Conservation (phyloP, 352 stramenopile genomes). For the Phytophthora boehmeriae region DNA sequence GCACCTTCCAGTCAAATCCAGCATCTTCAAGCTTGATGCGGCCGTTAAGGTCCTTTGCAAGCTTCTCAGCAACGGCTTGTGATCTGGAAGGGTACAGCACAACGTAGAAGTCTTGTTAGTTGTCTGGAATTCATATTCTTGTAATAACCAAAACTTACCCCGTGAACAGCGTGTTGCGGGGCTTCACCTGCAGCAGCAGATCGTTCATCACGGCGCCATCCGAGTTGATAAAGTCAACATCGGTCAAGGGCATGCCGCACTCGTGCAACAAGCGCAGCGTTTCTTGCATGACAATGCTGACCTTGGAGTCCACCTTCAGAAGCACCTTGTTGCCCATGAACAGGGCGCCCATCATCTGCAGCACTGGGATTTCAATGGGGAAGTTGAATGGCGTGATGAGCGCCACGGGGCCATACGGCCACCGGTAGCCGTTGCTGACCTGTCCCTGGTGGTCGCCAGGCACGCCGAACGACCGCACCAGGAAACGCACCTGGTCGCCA, state of each 20-base stretch:
- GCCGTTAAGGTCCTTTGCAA: constrained; percentile 91
- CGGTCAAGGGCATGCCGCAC: constrained; percentile 94
- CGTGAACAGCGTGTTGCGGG: constrained; percentile 98
- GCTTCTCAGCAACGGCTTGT: constrained; percentile 92
- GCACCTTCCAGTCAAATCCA: constrained; percentile 98
- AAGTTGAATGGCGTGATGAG: constrained; percentile 99
- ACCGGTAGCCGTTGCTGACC: constrained; percentile 94
- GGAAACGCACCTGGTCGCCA: constrained; percentile 96
- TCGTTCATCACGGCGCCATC: constrained; percentile 94
- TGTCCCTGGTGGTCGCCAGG: constrained; percentile 97
- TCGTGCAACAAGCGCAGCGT: constrained; percentile 94
- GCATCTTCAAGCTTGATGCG: constrained; percentile 97
- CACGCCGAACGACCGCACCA: constrained; percentile 95
- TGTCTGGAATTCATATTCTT: neutral
- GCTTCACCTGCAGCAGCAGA: constrained; percentile 93
- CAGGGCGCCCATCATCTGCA: constrained; percentile 98
- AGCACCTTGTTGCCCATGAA: constrained; percentile 99
- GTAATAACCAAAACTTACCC: constrained; percentile 51
- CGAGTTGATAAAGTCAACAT: constrained; percentile 98
- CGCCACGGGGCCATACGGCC: constrained; percentile 95
- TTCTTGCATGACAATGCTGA: constrained; percentile 98
- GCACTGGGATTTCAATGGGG: constrained; percentile 96
- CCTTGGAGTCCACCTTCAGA: constrained; percentile 95
- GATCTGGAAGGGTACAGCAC: constrained; percentile 49
- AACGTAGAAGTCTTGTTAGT: constrained; percentile 13